phyloP scores from a whole-genome alignment of 768 basidiomycete species.

The Boletus vermiculosoides region DNA sequence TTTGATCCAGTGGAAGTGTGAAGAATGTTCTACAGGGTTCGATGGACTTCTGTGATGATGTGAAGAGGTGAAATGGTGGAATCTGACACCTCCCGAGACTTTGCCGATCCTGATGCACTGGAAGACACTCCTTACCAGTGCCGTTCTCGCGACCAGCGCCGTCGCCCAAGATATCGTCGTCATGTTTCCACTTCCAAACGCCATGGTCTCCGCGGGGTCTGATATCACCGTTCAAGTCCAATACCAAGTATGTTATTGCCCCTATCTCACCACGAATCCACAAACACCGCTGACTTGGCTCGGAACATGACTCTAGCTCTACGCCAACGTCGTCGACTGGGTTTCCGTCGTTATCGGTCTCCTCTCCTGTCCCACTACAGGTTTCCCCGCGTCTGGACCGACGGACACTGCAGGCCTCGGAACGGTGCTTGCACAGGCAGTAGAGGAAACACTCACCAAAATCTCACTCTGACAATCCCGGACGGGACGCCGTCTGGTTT shows the following conservation, averaged over 20 bases:
- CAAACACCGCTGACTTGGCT: too few relatives aligned
- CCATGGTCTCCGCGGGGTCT: conserved; percentile 35
- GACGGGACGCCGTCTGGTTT: too few relatives aligned
- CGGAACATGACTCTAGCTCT: not conserved
- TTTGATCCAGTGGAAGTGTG: too few relatives aligned
- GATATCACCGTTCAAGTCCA: conserved; percentile 44
- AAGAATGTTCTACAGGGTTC: too few relatives aligned
- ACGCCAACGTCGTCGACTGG: conserved; percentile 28
- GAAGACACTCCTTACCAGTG: too few relatives aligned
- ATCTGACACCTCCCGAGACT: too few relatives aligned
- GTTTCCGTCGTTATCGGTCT: conserved; percentile 40
- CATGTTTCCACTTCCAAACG: conserved; percentile 14
- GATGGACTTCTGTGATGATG: too few relatives aligned
- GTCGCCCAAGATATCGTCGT: not conserved
- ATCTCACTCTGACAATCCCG: too few relatives aligned
- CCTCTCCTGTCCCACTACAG: conserved; percentile 30
- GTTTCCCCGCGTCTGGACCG: conserved; percentile 7
- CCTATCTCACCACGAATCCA: not conserved
- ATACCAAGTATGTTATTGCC: conserved; percentile 30
- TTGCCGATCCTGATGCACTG: too few relatives aligned
- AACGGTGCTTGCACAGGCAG: conserved; percentile 36
- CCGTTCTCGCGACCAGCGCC: too few relatives aligned
- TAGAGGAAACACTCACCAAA: too few relatives aligned
- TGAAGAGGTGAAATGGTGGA: too few relatives aligned
- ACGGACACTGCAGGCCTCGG: conserved; percentile 31